Base-by-base conservation (phyloP, 2,329 filamentous ascomycete species). In the Diplodia seriata region DNA sequence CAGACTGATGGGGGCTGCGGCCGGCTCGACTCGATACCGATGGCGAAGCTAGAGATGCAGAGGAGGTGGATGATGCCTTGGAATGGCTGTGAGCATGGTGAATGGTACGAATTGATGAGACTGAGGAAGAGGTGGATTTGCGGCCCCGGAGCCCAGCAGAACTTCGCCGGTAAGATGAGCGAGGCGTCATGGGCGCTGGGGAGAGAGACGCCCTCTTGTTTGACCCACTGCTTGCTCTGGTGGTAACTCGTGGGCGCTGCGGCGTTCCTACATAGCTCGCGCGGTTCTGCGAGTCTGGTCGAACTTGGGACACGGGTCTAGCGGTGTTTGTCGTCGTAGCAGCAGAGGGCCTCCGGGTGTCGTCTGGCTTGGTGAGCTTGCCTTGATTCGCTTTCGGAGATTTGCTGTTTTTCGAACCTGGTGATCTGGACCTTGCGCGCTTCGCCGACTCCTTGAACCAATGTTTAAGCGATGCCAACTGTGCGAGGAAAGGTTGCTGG, bases 91-190 rank as follows among this genome's bases (percentile, higher is more conserved):
- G 91, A 65, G 90, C 89, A 71, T 94, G 92, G 74, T 94, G 93
- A 75, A 98, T 93, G 54, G 91, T 96, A 68, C 95, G 90, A 68
- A 99, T 90, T 0, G 93, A 97, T 0, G 93, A 97, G 18, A 99
- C 89, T 0, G 94, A 98, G 0, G 93, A 97, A 0, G 93, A 97
- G 0, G 95, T 99, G 0, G 94, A 98, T 78, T 98, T 98, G 69
- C 95, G 89, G 47, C 95, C 94, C 33, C 94, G 88, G 54, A 98
- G 85, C 36, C 94, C 94, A 53, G 86, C 88, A 5, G 93, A 97
- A 2, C 92, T 89, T 43, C 93, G 90, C 12, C 95, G 89, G 74
- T 96, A 91, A 0, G 91, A 92, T 5, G 92, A 93, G 49, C 93
- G 90, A 3, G 95, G 94, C 0, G 95, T 98, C 50, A 97, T 79